A percentile compares a stretch with the other conserved stretches of the same genome.
phyloP scores from a whole-genome alignment of 2,329 filamentous ascomycete genomes.

The Stagonosporopsis rhizophila region DNA sequence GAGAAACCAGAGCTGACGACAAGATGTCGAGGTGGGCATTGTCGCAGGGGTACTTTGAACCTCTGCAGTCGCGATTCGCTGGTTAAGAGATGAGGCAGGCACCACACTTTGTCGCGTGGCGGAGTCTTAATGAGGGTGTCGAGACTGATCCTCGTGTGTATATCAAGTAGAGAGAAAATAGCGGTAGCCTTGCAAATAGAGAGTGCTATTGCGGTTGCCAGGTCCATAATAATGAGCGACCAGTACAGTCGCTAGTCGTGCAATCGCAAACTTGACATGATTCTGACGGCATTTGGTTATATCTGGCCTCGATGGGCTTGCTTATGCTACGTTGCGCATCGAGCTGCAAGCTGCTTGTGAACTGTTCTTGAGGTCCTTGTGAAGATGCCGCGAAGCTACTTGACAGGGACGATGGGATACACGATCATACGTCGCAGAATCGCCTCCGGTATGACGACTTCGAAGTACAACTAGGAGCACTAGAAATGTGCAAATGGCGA shows the following conservation, averaged over 20 bases:
- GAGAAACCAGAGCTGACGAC: not conserved
- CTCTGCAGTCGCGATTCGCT: constrained; percentile 12
- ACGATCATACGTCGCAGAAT: not conserved
- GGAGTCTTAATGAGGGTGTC: not conserved
- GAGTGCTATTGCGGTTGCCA: not conserved
- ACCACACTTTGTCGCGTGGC: not conserved
- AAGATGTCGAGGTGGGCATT: not conserved
- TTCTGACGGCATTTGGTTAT: not conserved
- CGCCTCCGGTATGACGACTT: constrained; percentile 1
- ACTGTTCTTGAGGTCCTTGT: not conserved
- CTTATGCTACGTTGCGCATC: not conserved
- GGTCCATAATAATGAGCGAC: not conserved
- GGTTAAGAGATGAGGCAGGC: not conserved
- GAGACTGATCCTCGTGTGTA: not conserved
- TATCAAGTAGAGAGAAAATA: not conserved
- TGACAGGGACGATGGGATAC: not conserved
- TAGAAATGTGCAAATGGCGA: not conserved
- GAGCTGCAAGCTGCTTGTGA: not conserved
- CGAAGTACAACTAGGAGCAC: not conserved
- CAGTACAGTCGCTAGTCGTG: not conserved
- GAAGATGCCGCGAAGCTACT: not conserved
- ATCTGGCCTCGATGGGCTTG: not conserved
- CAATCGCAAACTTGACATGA: not conserved
- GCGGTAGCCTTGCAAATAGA: not conserved
- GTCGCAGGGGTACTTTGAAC: constrained; percentile 1